phyloP scores from a whole-genome alignment of 2,329 filamentous ascomycete genomes.

The Cladobotryum mycophilum region DNA sequence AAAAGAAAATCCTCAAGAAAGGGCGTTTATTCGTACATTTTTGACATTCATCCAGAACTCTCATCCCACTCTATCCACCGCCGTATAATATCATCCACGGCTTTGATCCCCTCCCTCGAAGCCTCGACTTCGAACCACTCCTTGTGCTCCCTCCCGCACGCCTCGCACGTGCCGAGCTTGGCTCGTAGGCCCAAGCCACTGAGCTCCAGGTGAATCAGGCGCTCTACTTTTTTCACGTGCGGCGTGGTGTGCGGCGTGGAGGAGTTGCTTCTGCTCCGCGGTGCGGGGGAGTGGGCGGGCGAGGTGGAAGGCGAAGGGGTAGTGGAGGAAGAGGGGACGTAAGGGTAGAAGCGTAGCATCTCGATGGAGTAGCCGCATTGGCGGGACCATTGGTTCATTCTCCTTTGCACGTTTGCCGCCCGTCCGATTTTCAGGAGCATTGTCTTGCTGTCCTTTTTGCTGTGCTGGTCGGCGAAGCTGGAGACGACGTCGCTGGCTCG shows the following conservation, averaged over 20 bases:
- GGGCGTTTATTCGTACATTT: too few relatives aligned
- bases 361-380: slow-evolving; percentile 89
- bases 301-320: slow-evolving; percentile 4
- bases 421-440: slow-evolving; percentile 63
- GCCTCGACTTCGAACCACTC: slow-evolving; percentile 95
- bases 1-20: too few relatives aligned
- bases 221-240: slow-evolving; percentile 81
- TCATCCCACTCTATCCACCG: slow-evolving; percentile 86
- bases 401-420: slow-evolving; percentile 76
- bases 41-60: slow-evolving; percentile 15
- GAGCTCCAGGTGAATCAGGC: slow-evolving; percentile 87
- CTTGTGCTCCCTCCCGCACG: slow-evolving; percentile 77
- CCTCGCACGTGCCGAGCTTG: slow-evolving; percentile 55
- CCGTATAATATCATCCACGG: slow-evolving; percentile 63
- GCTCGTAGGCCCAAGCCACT: slow-evolving; percentile 50
- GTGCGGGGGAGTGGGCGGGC: slow-evolving; percentile 16
- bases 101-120: slow-evolving; percentile 60
- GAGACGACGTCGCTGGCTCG: slow-evolving; percentile 51
- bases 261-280: slow-evolving; percentile 17
- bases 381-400: slow-evolving; percentile 86
- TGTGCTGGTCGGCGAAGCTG: slow-evolving; percentile 35
- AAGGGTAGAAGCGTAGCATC: slow-evolving; percentile 87
- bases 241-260: slow-evolving; percentile 62
- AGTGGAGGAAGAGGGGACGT: slow-evolving; percentile 46
- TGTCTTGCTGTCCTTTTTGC: slow-evolving; percentile 38